Evolutionary conservation across 192 early-diverging fungal genomes (phyloP).

Genomic region (Tieghemiomyces parasiticus): DNA sequence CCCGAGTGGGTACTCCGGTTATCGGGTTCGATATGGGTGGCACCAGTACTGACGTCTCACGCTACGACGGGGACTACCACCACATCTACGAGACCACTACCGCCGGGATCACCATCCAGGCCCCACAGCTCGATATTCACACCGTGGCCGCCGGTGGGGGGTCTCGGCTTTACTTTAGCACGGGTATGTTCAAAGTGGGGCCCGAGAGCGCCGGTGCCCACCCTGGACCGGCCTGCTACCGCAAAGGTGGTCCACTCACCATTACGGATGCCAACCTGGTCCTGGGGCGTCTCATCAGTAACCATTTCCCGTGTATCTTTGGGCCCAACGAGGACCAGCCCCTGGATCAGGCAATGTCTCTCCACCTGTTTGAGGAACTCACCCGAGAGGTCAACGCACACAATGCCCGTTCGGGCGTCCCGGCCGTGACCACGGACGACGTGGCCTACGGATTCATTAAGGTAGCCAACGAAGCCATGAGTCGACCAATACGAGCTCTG

Average conservation of each 20-base stretch:
- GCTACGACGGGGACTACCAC: conserved; percentile 76
- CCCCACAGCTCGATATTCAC: conserved; percentile 91
- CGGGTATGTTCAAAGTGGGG: conserved; percentile 89
- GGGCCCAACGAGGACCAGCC: conserved; percentile 69
- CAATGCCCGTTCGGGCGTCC: conserved; percentile 13
- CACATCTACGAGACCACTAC: conserved; percentile 93
- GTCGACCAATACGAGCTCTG: conserved; percentile 79
- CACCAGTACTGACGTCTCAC: conserved; percentile 80
- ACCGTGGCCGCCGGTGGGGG: conserved; percentile 96
- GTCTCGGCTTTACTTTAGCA: conserved; percentile 79
- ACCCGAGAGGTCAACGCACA: conserved; percentile 45
- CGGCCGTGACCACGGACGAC: conserved; percentile 45
- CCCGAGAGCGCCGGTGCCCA: conserved; percentile 84
- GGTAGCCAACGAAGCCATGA: conserved; percentile 96
- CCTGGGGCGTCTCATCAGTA: conserved; percentile 67
- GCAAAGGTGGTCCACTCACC: conserved; percentile 79
- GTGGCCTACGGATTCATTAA: conserved; percentile 88
- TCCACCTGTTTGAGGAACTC: conserved; percentile 44
- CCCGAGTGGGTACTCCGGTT: conserved; percentile 30
- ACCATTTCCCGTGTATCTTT: conserved; percentile 92
- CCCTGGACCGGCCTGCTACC: conserved; percentile 94
- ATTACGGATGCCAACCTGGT: conserved; percentile 92
- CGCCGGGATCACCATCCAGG: conserved; percentile 81
- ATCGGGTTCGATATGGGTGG: conserved; percentile 99
- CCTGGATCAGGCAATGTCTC: conserved; percentile 50